phyloP scores from a whole-genome alignment of 352 stramenopile species.

The Phytophthora melonis region DNA sequence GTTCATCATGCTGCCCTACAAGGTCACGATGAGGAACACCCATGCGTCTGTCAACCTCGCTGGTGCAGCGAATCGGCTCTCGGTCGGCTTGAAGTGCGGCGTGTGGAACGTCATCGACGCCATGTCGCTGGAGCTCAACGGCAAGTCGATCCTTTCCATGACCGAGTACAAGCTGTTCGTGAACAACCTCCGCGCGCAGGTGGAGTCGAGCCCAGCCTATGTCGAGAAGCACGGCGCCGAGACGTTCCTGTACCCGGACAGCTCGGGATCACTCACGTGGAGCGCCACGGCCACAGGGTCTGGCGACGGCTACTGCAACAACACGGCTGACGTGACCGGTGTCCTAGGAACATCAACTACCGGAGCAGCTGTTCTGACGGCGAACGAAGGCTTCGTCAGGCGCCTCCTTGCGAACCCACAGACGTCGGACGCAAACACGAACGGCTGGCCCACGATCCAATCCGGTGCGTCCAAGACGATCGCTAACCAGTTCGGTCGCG shows the following conservation, averaged over 20 bases:
- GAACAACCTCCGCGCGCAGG: not conserved
- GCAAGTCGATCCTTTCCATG: not conserved
- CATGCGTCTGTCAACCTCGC: no score
- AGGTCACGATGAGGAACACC: not conserved
- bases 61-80: no score
- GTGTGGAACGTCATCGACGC: not conserved
- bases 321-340: no score
- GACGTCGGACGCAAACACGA: no score
- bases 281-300: no score
- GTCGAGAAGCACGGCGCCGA: slow-evolving; percentile 3
- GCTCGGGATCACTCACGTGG: not conserved
- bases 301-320: not conserved
- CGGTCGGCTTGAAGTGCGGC: not conserved
- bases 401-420: no score
- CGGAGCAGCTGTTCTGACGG: not conserved
- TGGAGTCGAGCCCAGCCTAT: not conserved
- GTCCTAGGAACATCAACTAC: no score
- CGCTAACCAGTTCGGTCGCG: not conserved
- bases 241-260: not conserved
- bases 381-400: not conserved
- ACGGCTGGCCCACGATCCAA: not conserved
- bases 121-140: not conserved
- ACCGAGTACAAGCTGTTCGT: not conserved
- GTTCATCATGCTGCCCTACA: not conserved
- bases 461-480: not conserved